Evolutionary conservation across 495 filamentous ascomycete species (phyloP).

Genomic region (Penicillium crystallinum): DNA sequence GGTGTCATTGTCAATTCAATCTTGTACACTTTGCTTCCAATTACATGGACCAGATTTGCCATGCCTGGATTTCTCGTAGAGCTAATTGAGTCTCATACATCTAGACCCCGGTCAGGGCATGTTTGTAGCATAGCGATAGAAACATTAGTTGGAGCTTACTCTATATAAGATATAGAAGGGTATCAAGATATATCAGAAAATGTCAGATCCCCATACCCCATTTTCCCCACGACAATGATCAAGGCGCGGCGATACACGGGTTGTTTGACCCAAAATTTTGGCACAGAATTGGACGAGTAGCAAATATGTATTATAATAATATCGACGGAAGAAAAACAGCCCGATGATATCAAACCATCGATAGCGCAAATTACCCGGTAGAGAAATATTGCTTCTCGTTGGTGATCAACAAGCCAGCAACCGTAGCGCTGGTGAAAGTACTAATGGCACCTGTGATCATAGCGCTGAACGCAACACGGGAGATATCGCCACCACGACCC

Average conservation of each 20-base stretch:
- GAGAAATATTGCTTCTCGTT: constrained; percentile 40
- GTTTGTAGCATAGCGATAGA: no score
- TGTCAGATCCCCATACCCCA: no score
- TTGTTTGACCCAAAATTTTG: no score
- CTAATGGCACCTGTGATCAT: constrained; percentile 72
- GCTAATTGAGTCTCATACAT: background rate
- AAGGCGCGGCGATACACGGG: no score
- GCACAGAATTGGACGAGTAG: no score
- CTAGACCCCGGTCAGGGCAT: background rate
- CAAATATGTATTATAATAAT: no score
- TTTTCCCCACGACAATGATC: no score
- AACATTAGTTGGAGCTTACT: no score
- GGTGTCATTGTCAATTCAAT: background rate
- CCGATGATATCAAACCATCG: background rate
- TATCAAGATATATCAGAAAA: no score
- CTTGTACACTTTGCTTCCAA: background rate
- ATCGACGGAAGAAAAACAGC: background rate
- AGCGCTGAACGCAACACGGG: constrained; percentile 68
- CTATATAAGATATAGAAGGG: background rate
- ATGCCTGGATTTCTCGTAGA: no score
- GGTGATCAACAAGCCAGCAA: constrained; percentile 71
- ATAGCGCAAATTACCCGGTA: background rate
- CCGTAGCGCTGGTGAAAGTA: constrained; percentile 73
- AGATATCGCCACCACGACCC: constrained; percentile 65
- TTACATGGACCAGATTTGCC: background rate